Evolutionary conservation across 176 grass and related monocot species (phyloP).

Genomic region (Juncus inflexus): DNA sequence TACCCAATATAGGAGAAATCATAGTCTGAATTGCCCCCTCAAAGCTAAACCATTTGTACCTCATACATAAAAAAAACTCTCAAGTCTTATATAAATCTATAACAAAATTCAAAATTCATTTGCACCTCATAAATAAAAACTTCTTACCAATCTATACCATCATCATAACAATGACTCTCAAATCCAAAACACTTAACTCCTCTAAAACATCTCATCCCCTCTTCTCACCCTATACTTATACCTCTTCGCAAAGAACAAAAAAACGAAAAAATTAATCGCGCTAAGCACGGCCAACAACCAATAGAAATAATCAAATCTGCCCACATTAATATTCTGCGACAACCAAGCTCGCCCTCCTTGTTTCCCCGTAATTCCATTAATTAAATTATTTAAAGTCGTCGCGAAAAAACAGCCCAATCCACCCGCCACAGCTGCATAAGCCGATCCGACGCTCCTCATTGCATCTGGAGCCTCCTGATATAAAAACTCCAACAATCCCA

Average conservation of each 20-base stretch:
- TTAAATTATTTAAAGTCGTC: conserved; percentile 62
- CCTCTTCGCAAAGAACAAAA: conserved; percentile 49
- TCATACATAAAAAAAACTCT: no score
- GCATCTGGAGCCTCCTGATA: conserved; percentile 98
- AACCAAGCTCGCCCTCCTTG: conserved; percentile 52
- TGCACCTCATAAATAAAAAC: no score
- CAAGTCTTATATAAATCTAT: no score
- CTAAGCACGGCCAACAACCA: conserved; percentile 76
- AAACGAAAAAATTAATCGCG: conserved; percentile 56
- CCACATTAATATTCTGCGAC: conserved; percentile 81
- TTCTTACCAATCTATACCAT: no score
- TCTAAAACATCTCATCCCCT: background rate
- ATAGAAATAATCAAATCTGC: conserved; percentile 80
- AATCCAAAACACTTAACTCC: no score
- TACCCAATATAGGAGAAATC: no score
- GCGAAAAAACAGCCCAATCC: conserved; percentile 84
- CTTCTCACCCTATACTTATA: conserved; percentile 62
- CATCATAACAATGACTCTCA: no score
- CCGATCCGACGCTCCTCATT: conserved; percentile 77
- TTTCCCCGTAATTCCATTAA: conserved; percentile 48
- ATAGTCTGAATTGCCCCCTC: no score
- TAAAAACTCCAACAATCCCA: conserved; percentile 82
- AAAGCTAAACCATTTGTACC: no score
- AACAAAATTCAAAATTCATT: no score
- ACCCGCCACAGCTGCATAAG: conserved; percentile 85